Percentiles rank a stretch among this genome's conserved stretches.
Evolutionary conservation across 805 yeast genomes (phyloP).

Genomic region (Suhomyces kilbournensis): DNA sequence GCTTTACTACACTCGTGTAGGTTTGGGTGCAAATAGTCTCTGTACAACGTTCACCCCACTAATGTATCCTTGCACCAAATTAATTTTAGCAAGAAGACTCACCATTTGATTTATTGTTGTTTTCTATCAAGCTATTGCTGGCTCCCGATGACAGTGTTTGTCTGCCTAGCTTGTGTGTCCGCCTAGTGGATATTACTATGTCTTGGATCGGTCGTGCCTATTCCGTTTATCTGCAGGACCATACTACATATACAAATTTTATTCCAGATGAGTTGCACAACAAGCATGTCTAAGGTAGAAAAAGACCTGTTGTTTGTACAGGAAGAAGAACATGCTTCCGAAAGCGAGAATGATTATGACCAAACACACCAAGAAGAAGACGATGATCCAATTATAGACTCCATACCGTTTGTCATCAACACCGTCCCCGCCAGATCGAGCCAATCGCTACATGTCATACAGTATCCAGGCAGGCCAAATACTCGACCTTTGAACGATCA

Average conservation of each 20-base stretch:
- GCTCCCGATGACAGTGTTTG: background rate
- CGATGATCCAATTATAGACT: conserved; percentile 40
- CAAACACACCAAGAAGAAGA: conserved; percentile 8
- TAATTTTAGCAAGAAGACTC: background rate
- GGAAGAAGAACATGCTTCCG: conserved; percentile 19
- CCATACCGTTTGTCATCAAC: conserved; percentile 35
- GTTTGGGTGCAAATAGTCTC: background rate
- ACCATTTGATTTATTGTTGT: background rate
- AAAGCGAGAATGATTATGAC: conserved; percentile 12
- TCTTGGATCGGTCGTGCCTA: background rate
- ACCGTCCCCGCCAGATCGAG: conserved; percentile 18
- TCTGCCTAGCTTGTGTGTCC: background rate
- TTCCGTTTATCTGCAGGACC: background rate
- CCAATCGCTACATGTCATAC: conserved; percentile 37
- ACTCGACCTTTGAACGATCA: conserved; percentile 35
- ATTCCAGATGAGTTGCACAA: background rate
- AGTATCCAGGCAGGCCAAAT: conserved; percentile 47
- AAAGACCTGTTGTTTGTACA: conserved; percentile 17
- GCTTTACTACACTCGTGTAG: background rate
- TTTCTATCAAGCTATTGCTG: background rate
- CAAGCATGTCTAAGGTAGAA: conserved; percentile 1
- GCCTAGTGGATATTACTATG: background rate
- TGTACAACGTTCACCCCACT: background rate
- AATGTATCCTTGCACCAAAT: background rate
- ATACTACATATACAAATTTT: background rate